phyloP scores from a whole-genome alignment of 108 stramenopile genomes.

The Ochromonas danica region DNA sequence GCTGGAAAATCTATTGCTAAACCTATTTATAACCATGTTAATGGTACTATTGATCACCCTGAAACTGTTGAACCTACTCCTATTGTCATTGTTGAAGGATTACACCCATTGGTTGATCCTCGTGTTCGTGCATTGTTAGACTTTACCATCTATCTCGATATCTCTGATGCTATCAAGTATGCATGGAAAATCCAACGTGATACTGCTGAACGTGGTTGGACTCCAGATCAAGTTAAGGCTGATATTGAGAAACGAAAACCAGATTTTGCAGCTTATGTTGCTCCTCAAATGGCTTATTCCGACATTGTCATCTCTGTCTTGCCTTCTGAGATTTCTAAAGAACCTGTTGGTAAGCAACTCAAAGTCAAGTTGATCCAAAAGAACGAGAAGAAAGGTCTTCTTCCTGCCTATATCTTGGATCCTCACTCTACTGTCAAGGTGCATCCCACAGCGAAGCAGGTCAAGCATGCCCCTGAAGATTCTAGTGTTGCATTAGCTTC shows the following conservation, averaged over 20 bases:
- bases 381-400: slow-evolving; percentile 81
- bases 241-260: slow-evolving; percentile 89
- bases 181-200: slow-evolving; percentile 98
- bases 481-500: slow-evolving; percentile 49
- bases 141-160: slow-evolving; percentile 95
- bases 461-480: not conserved
- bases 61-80: slow-evolving; percentile 91
- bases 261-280: slow-evolving; percentile 93
- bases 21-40: slow-evolving; percentile 99
- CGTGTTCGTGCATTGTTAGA: slow-evolving; percentile 91
- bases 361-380: slow-evolving; percentile 88
- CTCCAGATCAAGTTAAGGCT: slow-evolving; percentile 88
- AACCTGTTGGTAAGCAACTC: slow-evolving; percentile 84
- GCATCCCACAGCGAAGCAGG: not conserved
- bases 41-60: slow-evolving; percentile 92
- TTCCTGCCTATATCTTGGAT: slow-evolving; percentile 89
- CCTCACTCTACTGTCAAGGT: slow-evolving; percentile 77
- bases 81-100: slow-evolving; percentile 94
- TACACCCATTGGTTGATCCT: slow-evolving; percentile 91
- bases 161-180: slow-evolving; percentile 91
- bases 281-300: slow-evolving; percentile 83
- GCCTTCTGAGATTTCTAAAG: slow-evolving; percentile 80
- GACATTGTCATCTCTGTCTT: slow-evolving; percentile 92
- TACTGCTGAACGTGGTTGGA: slow-evolving; percentile 95
- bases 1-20: slow-evolving; percentile 81